Evolutionary conservation across 495 filamentous ascomycete species (phyloP).

Genomic region (Lasiosphaeria miniovina): DNA sequence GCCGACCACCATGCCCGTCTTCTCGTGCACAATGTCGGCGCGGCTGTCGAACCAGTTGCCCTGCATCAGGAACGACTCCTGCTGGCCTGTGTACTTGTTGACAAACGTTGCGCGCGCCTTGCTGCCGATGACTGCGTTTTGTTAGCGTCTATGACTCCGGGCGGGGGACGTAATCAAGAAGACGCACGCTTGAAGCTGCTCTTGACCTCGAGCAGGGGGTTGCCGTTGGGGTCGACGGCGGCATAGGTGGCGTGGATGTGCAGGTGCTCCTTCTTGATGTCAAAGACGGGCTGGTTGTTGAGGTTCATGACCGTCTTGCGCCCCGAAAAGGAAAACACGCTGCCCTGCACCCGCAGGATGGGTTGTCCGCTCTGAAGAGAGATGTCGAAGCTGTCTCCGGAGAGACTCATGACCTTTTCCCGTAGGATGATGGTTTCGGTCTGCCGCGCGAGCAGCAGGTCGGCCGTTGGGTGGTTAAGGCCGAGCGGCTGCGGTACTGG

Average conservation of each 20-base stretch:
- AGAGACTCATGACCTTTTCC: conserved; percentile 51
- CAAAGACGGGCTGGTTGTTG: conserved; percentile 47
- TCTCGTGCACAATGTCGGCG: conserved; percentile 48
- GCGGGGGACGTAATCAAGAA: neutral
- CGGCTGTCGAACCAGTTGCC: conserved; percentile 49
- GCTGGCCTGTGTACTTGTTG: conserved; percentile 33
- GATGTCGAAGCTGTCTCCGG: conserved; percentile 56
- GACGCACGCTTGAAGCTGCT: conserved; percentile 47
- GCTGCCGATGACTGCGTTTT: conserved; percentile 37
- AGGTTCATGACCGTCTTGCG: conserved; percentile 50
- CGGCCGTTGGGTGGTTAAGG: conserved; percentile 32
- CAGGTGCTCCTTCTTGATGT: conserved; percentile 51
- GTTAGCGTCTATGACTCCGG: neutral
- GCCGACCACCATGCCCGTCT: conserved; percentile 44
- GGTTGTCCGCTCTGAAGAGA: conserved; percentile 41
- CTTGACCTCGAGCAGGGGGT: conserved; percentile 51
- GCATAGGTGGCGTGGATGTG: conserved; percentile 49
- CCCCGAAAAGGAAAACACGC: conserved; percentile 32
- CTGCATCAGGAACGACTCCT: conserved; percentile 32
- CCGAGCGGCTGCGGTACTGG: conserved; percentile 40
- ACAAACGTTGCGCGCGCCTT: conserved; percentile 50
- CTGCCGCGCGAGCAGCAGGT: conserved; percentile 45
- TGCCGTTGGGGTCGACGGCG: conserved; percentile 34
- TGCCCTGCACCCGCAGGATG: conserved; percentile 52
- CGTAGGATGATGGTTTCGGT: conserved; percentile 50